Evolutionary conservation across 805 yeast species (phyloP).

Genomic region (Pichia eremophila): DNA sequence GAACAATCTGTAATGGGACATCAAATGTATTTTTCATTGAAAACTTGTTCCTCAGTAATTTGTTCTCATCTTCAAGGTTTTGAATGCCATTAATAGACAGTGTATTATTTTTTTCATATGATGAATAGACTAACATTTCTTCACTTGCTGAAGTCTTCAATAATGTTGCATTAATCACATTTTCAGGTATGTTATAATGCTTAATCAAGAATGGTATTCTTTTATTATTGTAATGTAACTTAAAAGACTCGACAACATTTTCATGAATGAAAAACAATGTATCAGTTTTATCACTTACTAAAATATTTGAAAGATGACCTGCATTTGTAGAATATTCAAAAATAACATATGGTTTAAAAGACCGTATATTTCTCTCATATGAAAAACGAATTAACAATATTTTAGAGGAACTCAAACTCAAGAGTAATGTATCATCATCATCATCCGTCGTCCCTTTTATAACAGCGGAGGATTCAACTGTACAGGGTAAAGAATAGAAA

Average conservation of each 20-base stretch:
- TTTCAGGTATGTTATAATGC: neutral
- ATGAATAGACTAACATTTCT: neutral
- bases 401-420: neutral
- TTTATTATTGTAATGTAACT: neutral
- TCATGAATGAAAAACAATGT: neutral
- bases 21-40: constrained; percentile 17
- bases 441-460: neutral
- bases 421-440: neutral
- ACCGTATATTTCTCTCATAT: neutral
- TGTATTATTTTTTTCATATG: neutral
- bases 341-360: neutral
- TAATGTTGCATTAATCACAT: neutral
- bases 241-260: neutral
- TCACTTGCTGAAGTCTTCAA: neutral
- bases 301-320: neutral
- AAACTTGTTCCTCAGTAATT: neutral
- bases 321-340: neutral
- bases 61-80: neutral
- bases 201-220: neutral
- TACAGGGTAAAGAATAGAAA: neutral
- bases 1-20: constrained; percentile 20
- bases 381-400: neutral
- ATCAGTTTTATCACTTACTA: neutral
- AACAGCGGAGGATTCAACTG: constrained; percentile 1
- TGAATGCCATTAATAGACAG: neutral